Evolutionary conservation across 768 basidiomycete species (phyloP), one percentile per base, ranked within the genome.

Genomic region (Serendipita sp.): DNA sequence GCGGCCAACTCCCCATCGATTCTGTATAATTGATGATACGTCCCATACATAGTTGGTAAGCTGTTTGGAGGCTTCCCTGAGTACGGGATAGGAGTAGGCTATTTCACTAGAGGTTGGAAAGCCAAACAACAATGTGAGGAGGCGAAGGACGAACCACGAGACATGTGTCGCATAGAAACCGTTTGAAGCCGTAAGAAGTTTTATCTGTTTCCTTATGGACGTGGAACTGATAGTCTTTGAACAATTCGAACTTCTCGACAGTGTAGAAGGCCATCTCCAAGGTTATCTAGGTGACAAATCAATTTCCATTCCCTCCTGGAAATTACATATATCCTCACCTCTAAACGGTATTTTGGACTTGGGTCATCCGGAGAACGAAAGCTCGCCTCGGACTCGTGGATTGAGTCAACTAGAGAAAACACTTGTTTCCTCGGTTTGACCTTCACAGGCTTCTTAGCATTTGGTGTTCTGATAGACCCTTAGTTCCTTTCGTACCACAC

Each of bases 1-100:
- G 90, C 96, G 62, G 96, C 80, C 10, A 97, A 77, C 70, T 84
- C 72, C 2, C 84, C 88, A 69, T 97, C 87, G 29, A 97, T 72
- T 66, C 82, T 80, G 71, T 95, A 96, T 48, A 91, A 74, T 68
- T 92, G 91, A 70, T 98, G 95, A 72, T 91, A 90, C 27, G 90
- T 87, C n/a, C 95, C 95, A 73, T 91, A 97, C 15, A 81, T 74
- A n/a, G 66, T 70, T 0, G 93, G 92, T 8, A 95, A 77, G 69
- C 86, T 79, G 0, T 78, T 79, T 0, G 72, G 62, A 46, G 55
- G 45, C 0, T 70, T 73, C 3, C 74, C 64, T 40, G 5, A 27
- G 71, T 87, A 91, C 15, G 77, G 78, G 68, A 88, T 92, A 27
- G 78, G 74, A 69, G 82, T 79, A 63, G 68, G 63, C 89, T 91